Conservation (phyloP, 257 asterid genomes). For the Fraxinus excelsior region DNA sequence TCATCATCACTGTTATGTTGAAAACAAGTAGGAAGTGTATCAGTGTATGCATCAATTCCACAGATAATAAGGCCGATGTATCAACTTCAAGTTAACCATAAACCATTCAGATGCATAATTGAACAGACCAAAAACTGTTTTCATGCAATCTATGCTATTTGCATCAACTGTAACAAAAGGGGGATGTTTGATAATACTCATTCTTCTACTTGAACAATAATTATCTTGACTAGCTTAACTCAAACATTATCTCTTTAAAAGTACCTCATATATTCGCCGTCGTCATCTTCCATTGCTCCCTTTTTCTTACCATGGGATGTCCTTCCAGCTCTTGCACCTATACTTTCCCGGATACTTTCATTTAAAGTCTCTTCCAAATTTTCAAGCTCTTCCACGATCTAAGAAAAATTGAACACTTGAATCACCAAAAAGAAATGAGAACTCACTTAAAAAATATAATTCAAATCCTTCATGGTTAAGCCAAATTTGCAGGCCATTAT, state of each 20-base stretch:
- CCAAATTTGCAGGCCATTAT: not conserved
- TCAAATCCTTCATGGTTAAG: not conserved
- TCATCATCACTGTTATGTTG: constrained; percentile 73
- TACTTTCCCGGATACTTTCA: constrained; percentile 88
- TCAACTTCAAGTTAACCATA: not conserved
- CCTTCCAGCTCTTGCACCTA: constrained; percentile 86
- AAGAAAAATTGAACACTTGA: constrained; percentile 24
- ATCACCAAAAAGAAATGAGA: constrained; percentile 8
- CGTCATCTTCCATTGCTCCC: constrained; percentile 63
- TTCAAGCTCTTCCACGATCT: constrained; percentile 97
- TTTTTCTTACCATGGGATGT: constrained; percentile 59
- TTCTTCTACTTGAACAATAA: not conserved
- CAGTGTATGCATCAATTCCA: constrained; percentile 22
- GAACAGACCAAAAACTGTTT: constrained; percentile 11
- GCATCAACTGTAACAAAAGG: not conserved
- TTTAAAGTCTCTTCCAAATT: constrained; percentile 95
- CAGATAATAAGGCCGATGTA: not conserved
- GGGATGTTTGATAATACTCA: not conserved
- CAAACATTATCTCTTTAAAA: not conserved
- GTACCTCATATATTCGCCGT: constrained; percentile 76
- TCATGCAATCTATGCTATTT: constrained; percentile 10
- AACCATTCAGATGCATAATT: constrained; percentile 10
- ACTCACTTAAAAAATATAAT: constrained; percentile 13
- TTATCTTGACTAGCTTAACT: constrained; percentile 4
- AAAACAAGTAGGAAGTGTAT: constrained; percentile 23